Conservation (phyloP, 768 basidiomycete genomes). For the Mycena albidolilacea region DNA sequence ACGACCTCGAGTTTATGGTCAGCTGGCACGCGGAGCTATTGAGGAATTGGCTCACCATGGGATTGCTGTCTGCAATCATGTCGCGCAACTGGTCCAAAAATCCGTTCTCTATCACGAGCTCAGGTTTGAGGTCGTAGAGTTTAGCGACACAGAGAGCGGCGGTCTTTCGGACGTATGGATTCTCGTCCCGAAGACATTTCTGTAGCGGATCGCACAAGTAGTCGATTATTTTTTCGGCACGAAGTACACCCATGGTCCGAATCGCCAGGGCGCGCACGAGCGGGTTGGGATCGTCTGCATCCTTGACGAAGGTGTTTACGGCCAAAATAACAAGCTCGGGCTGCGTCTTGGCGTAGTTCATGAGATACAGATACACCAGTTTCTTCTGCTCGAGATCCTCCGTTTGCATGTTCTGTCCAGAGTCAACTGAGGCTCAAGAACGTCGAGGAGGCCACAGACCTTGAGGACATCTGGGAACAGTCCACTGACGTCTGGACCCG, state of each 20-base stretch:
- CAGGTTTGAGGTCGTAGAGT: constrained; percentile 96
- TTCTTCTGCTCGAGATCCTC: constrained; percentile 99
- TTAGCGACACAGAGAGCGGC: constrained; percentile 99
- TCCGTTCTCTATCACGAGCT: constrained; percentile 94
- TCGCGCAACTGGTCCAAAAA: constrained; percentile 91
- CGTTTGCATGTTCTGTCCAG: constrained; percentile 92
- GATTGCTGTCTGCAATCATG: constrained; percentile 96
- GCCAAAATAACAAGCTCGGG: constrained; percentile 91
- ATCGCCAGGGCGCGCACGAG: constrained; percentile 97
- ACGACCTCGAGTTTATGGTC: constrained; percentile 77
- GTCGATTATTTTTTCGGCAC: constrained; percentile 99
- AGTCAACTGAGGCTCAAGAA: neutral
- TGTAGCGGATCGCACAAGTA: constrained; percentile 96
- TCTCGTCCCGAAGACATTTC: constrained; percentile 94
- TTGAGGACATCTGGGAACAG: constrained; percentile 98
- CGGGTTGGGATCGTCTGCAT: constrained; percentile 96
- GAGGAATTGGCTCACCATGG: constrained; percentile 76
- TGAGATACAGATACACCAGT: constrained; percentile 98
- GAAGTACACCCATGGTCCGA: constrained; percentile 96
- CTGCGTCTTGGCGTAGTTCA: constrained; percentile 99
- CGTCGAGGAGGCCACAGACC: constrained; percentile 39
- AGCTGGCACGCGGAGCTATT: neutral
- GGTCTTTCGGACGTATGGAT: constrained; percentile 98
- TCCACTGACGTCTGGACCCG: constrained; percentile 82
- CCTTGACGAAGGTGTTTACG: constrained; percentile 99